Percentiles rank a stretch among this genome's conserved stretches.
Conservation (phyloP, 768 basidiomycete species). For the Xerocomellus chrysenteron region DNA sequence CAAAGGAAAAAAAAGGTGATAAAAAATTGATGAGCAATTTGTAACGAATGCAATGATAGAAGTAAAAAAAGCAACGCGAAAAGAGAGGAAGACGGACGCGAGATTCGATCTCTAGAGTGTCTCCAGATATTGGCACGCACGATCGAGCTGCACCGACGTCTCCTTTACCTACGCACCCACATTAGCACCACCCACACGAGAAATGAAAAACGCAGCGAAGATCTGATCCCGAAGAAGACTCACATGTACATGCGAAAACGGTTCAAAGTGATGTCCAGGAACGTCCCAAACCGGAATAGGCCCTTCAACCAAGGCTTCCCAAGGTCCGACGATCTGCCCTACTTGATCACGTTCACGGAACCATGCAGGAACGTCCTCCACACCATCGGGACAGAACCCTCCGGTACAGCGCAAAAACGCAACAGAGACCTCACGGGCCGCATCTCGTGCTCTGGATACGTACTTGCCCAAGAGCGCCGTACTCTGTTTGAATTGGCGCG, state of each 20-base stretch:
- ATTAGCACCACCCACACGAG: background rate
- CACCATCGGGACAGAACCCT: constrained; percentile 37
- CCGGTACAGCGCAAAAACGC: constrained; percentile 55
- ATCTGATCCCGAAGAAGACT: constrained; percentile 14
- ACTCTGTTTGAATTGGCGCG: constrained; percentile 50
- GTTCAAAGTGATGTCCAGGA: constrained; percentile 65
- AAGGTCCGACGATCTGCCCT: constrained; percentile 38
- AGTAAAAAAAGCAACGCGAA: background rate
- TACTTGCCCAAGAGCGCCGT: constrained; percentile 49
- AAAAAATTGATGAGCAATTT: too few species aligned
- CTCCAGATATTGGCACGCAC: constrained; percentile 20
- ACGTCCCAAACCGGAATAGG: constrained; percentile 50
- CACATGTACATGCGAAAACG: constrained; percentile 54
- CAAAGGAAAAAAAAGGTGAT: too few species aligned
- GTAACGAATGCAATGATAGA: too few species aligned
- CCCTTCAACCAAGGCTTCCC: constrained; percentile 45
- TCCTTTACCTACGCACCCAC: constrained; percentile 10
- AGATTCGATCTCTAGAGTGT: background rate
- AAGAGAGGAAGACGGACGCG: background rate
- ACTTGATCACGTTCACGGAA: constrained; percentile 42
- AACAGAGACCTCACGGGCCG: constrained; percentile 32
- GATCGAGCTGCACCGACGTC: constrained; percentile 25
- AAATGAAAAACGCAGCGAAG: too few species aligned
- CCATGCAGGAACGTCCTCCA: constrained; percentile 48
- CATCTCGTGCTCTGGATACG: constrained; percentile 31